A percentile compares a stretch with the other conserved stretches of the same genome.
Conservation (phyloP, 2,329 filamentous ascomycete species). For the Epicoccum sorghinum region DNA sequence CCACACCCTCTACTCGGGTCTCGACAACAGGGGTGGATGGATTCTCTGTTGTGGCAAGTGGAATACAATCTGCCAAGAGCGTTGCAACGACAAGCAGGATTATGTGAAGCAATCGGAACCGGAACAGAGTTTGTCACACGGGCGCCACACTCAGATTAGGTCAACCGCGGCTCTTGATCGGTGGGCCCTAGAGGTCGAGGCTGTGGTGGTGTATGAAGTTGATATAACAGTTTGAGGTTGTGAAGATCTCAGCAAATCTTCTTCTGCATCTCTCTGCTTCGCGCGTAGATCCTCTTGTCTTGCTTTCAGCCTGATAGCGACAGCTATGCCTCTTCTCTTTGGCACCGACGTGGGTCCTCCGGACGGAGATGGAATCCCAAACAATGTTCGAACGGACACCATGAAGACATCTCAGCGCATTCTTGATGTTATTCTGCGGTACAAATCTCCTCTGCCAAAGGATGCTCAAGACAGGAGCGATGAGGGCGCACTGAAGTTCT, state of each 20-base stretch:
- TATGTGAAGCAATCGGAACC: background rate
- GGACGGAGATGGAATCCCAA: background rate
- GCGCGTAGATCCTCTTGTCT: no score
- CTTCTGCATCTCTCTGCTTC: no score
- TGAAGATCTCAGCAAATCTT: no score
- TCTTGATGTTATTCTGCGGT: slow-evolving; percentile 19
- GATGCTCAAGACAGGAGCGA: slow-evolving; percentile 16
- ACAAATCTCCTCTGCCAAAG: slow-evolving; percentile 19
- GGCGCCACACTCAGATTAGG: background rate
- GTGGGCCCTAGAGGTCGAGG: no score
- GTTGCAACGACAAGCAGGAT: background rate
- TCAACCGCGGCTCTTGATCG: background rate
- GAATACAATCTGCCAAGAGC: background rate
- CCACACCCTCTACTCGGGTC: background rate
- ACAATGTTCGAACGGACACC: background rate
- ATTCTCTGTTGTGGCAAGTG: slow-evolving; percentile 6
- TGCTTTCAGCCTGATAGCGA: background rate
- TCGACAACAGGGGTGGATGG: background rate
- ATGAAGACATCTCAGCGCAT: slow-evolving; percentile 14
- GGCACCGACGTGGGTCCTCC: background rate
- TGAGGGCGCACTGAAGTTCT: slow-evolving; percentile 20
- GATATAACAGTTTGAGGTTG: no score
- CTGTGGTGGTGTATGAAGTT: no score
- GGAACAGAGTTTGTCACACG: background rate
- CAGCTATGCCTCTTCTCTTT: slow-evolving; percentile 13